phyloP scores from a whole-genome alignment of 2,329 filamentous ascomycete genomes.

The Zasmidium angulare region DNA sequence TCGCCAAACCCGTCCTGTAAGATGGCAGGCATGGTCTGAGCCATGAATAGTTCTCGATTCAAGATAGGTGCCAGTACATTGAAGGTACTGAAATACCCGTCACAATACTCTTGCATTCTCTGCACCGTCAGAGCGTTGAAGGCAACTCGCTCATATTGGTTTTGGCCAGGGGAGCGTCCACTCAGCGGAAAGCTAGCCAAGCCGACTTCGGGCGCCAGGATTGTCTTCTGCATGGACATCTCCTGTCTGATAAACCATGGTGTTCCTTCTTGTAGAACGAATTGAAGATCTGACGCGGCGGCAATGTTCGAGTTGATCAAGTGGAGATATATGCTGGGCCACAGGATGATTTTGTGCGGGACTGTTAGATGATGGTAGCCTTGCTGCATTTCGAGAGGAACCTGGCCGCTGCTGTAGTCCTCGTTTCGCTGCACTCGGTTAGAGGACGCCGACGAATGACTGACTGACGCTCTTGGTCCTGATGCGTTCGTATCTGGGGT shows the following conservation, averaged over 20 bases:
- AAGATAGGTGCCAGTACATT: slow-evolving; percentile 61
- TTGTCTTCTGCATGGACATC: slow-evolving; percentile 31
- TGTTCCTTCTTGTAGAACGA: slow-evolving; percentile 39
- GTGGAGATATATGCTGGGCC: slow-evolving; percentile 41
- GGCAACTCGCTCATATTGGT: slow-evolving; percentile 23
- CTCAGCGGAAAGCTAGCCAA: slow-evolving; percentile 27
- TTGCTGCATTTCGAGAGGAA: slow-evolving; percentile 23
- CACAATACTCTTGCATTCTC: slow-evolving; percentile 51
- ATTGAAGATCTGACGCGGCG: slow-evolving; percentile 36
- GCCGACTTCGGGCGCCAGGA: slow-evolving; percentile 30
- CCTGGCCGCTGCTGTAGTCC: slow-evolving; percentile 10
- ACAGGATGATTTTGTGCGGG: slow-evolving; percentile 55
- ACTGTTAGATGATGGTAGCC: slow-evolving; percentile 37
- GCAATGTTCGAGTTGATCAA: slow-evolving; percentile 36
- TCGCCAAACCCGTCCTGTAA: slow-evolving; percentile 52
- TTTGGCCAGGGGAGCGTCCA: slow-evolving; percentile 8
- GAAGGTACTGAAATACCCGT: slow-evolving; percentile 60
- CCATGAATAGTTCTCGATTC: slow-evolving; percentile 56
- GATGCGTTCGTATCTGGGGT: slow-evolving; percentile 20
- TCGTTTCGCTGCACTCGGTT: slow-evolving; percentile 7
- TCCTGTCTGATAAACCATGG: slow-evolving; percentile 41
- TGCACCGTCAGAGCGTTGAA: slow-evolving; percentile 48
- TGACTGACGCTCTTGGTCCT: slow-evolving; percentile 10
- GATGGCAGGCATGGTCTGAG: slow-evolving; percentile 48
- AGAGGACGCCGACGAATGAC: slow-evolving; percentile 13